A percentile compares a stretch with the other conserved stretches of the same genome.
Conservation (phyloP, 2,329 filamentous ascomycete species). For the Fusarium sp. region DNA sequence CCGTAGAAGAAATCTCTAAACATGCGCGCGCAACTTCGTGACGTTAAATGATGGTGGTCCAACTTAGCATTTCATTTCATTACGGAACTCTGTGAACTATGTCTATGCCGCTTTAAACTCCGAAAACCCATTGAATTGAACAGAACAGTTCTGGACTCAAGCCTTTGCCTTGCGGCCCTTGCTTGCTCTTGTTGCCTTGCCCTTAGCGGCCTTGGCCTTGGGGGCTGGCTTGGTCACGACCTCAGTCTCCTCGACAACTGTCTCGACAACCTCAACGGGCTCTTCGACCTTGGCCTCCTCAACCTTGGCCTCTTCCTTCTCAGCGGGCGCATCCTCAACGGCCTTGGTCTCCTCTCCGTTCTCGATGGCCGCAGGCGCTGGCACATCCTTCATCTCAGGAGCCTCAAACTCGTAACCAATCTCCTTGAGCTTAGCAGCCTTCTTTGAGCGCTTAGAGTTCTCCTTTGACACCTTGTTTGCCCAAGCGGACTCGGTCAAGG, state of each 20-base stretch:
- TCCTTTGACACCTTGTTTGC: constrained; percentile 79
- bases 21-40: not conserved
- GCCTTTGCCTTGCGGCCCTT: constrained; percentile 56
- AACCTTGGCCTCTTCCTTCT: constrained; percentile 50
- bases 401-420: constrained; percentile 87
- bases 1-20: constrained; percentile 14
- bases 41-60: constrained; percentile 38
- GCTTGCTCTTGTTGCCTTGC: constrained; percentile 42
- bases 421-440: constrained; percentile 80
- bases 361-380: constrained; percentile 58
- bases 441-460: constrained; percentile 75
- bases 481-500: constrained; percentile 83
- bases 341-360: constrained; percentile 52
- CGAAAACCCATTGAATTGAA: constrained; percentile 38
- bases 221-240: constrained; percentile 43
- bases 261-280: constrained; percentile 42
- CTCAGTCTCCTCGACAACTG: constrained; percentile 45
- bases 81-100: constrained; percentile 46
- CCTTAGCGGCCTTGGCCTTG: constrained; percentile 54
- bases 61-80: constrained; percentile 47
- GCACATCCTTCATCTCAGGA: constrained; percentile 74
- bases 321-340: constrained; percentile 55
- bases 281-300: constrained; percentile 42
- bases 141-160: constrained; percentile 48
- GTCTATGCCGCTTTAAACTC: constrained; percentile 48